These are phyloP conservation scores for Grigorovia humatica DNA, from an alignment of 805 yeast genomes.

Conservation along the genomic window DNA sequence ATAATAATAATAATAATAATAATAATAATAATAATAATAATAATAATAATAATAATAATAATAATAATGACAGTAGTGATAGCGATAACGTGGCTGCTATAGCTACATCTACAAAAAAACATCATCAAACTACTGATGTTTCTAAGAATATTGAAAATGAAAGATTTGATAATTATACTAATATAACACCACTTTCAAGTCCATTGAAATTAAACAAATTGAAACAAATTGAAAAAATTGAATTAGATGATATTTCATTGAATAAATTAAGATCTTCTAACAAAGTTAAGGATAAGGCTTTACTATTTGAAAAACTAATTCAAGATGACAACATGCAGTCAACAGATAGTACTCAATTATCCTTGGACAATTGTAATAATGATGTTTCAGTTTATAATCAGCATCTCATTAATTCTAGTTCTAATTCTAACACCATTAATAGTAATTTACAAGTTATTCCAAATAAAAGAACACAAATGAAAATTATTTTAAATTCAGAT, in stretches of 20 bases:
- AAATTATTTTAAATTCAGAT: background rate
- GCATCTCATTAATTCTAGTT: too few relatives aligned
- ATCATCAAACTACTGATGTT: too few relatives aligned
- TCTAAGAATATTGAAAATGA: background rate
- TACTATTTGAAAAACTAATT: conserved; percentile 23
- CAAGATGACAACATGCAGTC: conserved; percentile 1
- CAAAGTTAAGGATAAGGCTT: conserved; percentile 26
- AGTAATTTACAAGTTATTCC: background rate
- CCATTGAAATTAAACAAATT: background rate
- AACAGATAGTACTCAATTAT: background rate
- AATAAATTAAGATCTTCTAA: conserved; percentile 21
- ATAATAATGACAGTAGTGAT: background rate
- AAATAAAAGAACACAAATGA: background rate
- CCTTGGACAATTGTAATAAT: background rate
- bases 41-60: background rate
- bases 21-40: conserved; percentile 3
- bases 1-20: background rate
- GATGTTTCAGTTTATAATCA: background rate
- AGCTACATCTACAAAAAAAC: too few relatives aligned
- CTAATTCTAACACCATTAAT: background rate
- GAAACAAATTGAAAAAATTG: background rate
- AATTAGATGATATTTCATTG: conserved; percentile 5
- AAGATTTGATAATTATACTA: background rate
- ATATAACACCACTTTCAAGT: background rate
- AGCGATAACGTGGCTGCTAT: too few relatives aligned